These are phyloP conservation scores for Pythium biforme DNA, from an alignment of 352 stramenopile genomes.

Conservation along the genomic window DNA sequence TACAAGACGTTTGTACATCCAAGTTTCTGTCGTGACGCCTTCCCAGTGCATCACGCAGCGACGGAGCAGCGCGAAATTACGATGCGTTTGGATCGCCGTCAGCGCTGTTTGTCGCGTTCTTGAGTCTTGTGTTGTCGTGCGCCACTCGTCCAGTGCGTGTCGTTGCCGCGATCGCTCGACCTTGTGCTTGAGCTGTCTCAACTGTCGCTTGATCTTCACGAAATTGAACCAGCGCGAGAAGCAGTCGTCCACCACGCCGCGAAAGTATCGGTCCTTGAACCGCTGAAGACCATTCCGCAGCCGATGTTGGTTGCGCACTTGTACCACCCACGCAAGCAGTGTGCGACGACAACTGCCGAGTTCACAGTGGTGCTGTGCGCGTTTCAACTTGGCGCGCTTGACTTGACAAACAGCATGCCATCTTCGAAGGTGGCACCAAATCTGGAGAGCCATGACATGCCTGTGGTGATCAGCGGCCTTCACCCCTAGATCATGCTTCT, in stretches of 20 bases:
- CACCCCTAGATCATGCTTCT: neutral
- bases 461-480: neutral
- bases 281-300: constrained; percentile 18
- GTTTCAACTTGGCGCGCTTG: neutral
- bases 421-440: neutral
- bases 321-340: neutral
- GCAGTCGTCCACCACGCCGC: constrained; percentile 27
- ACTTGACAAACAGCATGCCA: neutral
- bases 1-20: neutral
- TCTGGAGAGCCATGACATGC: neutral
- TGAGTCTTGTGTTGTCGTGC: neutral
- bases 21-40: neutral
- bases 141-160: neutral
- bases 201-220: constrained; percentile 2
- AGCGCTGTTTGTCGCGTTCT: neutral
- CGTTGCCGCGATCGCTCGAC: neutral
- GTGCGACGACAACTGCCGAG: neutral
- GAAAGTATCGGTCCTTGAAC: constrained; percentile 32
- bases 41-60: constrained; percentile 7
- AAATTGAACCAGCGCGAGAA: constrained; percentile 29
- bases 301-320: constrained; percentile 2
- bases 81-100: neutral
- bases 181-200: constrained; percentile 14
- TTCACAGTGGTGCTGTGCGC: neutral
- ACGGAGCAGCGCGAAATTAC: neutral